Evolutionary conservation across 768 basidiomycete species (phyloP).

Genomic region (Boletus speciosus): DNA sequence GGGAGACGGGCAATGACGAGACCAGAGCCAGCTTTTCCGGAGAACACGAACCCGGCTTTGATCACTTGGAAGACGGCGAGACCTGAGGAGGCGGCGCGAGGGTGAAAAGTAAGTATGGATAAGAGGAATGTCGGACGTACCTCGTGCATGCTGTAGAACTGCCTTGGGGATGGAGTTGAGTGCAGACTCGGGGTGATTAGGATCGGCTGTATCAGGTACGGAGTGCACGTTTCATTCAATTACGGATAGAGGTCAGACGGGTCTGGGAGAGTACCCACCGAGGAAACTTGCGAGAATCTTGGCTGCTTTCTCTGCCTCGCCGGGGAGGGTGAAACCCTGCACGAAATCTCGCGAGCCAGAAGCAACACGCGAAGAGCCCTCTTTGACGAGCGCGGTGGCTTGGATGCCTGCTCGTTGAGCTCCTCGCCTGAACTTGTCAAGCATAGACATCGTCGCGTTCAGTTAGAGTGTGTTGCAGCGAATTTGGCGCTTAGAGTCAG

Average conservation of each 20-base stretch:
- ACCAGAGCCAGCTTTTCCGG: constrained; percentile 91
- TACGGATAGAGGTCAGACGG: not conserved
- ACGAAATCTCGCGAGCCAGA: constrained; percentile 75
- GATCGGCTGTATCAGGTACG: constrained; percentile 60
- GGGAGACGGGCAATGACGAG: constrained; percentile 88
- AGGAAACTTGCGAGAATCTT: constrained; percentile 88
- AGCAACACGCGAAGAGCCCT: constrained; percentile 64
- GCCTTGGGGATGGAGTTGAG: constrained; percentile 93
- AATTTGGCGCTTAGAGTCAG: not conserved
- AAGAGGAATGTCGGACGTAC: constrained; percentile 37
- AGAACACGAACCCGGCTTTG: constrained; percentile 93
- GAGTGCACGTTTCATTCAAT: too few species aligned
- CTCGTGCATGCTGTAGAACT: constrained; percentile 85
- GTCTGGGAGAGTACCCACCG: constrained; percentile 46
- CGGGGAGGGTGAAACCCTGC: constrained; percentile 84
- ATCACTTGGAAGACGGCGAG: constrained; percentile 93
- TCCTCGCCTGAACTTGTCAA: constrained; percentile 77
- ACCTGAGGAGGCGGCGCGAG: constrained; percentile 41
- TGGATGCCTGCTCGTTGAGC: constrained; percentile 81
- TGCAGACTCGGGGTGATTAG: constrained; percentile 81
- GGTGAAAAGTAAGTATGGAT: not conserved
- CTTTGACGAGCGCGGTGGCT: constrained; percentile 70
- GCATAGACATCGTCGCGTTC: constrained; percentile 45
- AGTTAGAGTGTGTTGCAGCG: not conserved
- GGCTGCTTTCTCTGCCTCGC: constrained; percentile 92